These are phyloP conservation scores for Zizania palustris DNA, from an alignment of 202 grass and related monocot species.

Conservation along the genomic window DNA sequence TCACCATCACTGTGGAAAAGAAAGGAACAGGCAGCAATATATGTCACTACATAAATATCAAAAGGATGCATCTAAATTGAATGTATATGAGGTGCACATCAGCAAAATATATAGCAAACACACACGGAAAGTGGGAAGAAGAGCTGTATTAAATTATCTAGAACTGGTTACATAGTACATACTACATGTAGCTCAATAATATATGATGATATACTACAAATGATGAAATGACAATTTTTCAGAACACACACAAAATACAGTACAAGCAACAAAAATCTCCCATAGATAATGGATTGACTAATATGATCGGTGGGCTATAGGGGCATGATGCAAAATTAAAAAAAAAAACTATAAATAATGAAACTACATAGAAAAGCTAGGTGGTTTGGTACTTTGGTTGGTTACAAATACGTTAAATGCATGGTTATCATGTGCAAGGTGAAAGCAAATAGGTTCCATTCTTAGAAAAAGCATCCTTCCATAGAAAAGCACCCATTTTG, in stretches of 20 bases:
- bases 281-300: neutral
- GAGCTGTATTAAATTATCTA: conserved; percentile 16
- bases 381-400: neutral
- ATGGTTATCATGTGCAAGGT: neutral
- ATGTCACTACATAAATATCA: conserved; percentile 37
- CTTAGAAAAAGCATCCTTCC: conserved; percentile 6
- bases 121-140: conserved; percentile 2
- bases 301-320: neutral
- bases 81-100: conserved; percentile 23
- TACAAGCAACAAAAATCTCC: conserved; percentile 12
- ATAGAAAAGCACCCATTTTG: conserved; percentile 5
- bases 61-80: conserved; percentile 13
- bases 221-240: conserved; percentile 1
- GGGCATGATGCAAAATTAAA: neutral
- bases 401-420: neutral
- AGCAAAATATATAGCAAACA: conserved; percentile 30
- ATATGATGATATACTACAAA: conserved; percentile 7
- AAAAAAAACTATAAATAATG: conserved; percentile 1
- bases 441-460: conserved; percentile 16
- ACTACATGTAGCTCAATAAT: conserved; percentile 8
- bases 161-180: neutral
- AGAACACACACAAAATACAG: neutral
- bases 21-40: conserved; percentile 29
- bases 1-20: conserved; percentile 71
- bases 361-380: conserved; percentile 1